These are phyloP conservation scores for Fusarium torreyae DNA, from an alignment of 2,329 filamentous ascomycete species.

Conservation along the genomic window DNA sequence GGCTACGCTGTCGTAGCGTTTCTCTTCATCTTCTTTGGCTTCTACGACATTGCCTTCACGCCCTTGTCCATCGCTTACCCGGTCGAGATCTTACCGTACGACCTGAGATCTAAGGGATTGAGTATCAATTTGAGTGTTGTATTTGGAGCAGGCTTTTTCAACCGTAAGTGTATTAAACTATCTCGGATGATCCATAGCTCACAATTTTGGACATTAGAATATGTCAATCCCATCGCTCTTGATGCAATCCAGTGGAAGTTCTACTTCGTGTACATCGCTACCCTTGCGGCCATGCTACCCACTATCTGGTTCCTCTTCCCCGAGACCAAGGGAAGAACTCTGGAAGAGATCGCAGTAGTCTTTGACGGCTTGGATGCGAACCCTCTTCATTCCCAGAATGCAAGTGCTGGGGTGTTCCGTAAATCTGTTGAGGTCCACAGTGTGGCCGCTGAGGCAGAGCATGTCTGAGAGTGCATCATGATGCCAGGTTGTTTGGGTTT, in stretches of 20 bases:
- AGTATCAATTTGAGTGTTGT: constrained; percentile 29
- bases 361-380: constrained; percentile 22
- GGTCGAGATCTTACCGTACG: constrained; percentile 34
- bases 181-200: rapidly evolving
- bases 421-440: constrained; percentile 24
- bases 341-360: constrained; percentile 34
- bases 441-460: not conserved
- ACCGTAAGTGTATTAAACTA: not conserved
- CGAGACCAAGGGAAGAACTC: constrained; percentile 31
- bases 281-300: constrained; percentile 4
- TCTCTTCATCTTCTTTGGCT: constrained; percentile 33
- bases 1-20: constrained; percentile 26
- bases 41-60: constrained; percentile 36
- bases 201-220: not conserved
- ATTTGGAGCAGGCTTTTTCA: constrained; percentile 26
- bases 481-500: too few relatives aligned
- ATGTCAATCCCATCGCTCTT: constrained; percentile 37
- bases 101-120: constrained; percentile 28
- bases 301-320: constrained; percentile 36
- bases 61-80: constrained; percentile 23
- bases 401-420: not conserved
- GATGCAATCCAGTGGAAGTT: constrained; percentile 32
- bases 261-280: constrained; percentile 34
- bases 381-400: not conserved
- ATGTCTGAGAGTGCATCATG: not conserved